Evolutionary conservation across 2,329 filamentous ascomycete species (phyloP), one percentile per base, ranked within the genome.

Genomic region (Sarocladium kiliense): DNA sequence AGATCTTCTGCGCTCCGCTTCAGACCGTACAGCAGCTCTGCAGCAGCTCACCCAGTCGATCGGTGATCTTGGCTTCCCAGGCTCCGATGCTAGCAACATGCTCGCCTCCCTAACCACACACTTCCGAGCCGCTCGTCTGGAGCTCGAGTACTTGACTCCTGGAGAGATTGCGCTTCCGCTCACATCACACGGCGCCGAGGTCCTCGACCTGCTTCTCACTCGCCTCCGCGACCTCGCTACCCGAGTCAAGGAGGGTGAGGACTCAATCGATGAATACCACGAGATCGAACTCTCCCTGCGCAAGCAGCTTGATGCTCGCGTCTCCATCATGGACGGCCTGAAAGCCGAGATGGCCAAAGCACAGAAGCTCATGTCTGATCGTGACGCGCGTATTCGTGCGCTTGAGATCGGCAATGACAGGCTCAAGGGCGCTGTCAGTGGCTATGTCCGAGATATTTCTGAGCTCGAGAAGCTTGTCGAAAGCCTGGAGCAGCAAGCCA

Each of bases 111-210:
- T 86, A 12, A 65, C 73, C 0, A 58, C 70, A 2, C 73, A 77
- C 2, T 80, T 86, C 67, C 78, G 82, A 19, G 66, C 77, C 2
- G 82, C 82, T 1, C 76, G 83, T 1, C 68, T 85, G 0, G 82
- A 86, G 60, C 75, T 86, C 2, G 83, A 86, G 64, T 85, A 85
- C 61, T 73, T 85, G 19, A 79, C 76, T 0, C 82, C 82, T 0
- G 82, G 82, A 5, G 82, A 86, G 63, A 69, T 78, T n/a, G 62
- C 74, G 0, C 71, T 83, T 0, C 79, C 81, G 0, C 68, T 83
- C 0, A 75, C 74, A 0, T 75, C 76, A 0, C 76, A 77, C 51
- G 81, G 81, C 2, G 77, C 77, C 1, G 74, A 80, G 53, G 74
- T 86, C 0, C 73, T 86, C 0, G 79, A 82, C 56, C 72, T 84